Base-by-base conservation (phyloP, 176 grass and related monocot genomes). In the Rhynchospora breviuscula region DNA sequence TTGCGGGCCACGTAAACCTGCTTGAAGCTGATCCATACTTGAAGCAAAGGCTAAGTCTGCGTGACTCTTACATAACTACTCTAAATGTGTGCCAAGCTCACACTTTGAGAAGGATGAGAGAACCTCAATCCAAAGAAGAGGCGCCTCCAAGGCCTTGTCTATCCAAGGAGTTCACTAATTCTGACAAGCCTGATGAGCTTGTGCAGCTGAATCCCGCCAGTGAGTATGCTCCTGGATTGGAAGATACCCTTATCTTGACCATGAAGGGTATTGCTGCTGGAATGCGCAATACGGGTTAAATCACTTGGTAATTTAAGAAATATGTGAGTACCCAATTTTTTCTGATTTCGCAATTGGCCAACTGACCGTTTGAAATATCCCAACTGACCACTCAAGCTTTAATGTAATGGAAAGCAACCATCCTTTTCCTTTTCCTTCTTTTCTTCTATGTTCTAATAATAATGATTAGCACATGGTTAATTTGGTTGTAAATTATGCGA, bases 191-290 rank as follows among this genome's bases (percentile, higher is more conserved):
- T 63, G 84, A 86, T 0, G 90, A 94, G 73, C 29, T 88, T 66
- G 86, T 91, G 88, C 89, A 91, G 69, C 31, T 94, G 83, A 94
- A 94, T 70, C 85, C 92, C 1, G 82, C 81, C 6, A 94, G 86
- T 22, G 90, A 92, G 46, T 88, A 92, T 61, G 90, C 69, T 45
- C 92, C 90, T 33, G 92, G 92, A 23, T 85, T 94, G 63, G 92
- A 94, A 84, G 92, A 94, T 83, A 94, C 92, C 49, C 92, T 94
- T 85, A 94, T 94, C 74, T 54, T 92, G 81, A 92, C 92, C 63
- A 94, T 94, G 90, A 94, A 94, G 84, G 90, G 93, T 72, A 90
- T 92, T 51, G 90, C 90, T 17, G 88, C 90, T 7, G 93, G 90
- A 79, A 88, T 92, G 90, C 88, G 85, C 73, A 94, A 94, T 82